Conservation (phyloP, 257 asterid species). For the Parsonsia alboflavescens region DNA sequence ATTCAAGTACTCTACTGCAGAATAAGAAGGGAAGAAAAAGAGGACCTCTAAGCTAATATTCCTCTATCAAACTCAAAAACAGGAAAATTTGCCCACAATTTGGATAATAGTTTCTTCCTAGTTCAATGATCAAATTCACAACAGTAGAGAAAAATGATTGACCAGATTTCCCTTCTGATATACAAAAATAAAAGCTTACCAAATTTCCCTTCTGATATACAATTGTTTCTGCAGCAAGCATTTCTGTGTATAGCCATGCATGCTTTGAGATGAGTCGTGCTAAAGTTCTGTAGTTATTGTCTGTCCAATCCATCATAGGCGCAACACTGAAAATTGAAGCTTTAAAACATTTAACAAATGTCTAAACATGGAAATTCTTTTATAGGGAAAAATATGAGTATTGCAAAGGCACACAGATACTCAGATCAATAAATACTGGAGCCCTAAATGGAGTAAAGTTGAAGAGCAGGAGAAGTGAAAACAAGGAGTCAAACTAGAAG, state of each 20-base stretch:
- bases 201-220: slow-evolving; percentile 74
- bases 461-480: not conserved
- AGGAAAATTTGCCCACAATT: not conserved
- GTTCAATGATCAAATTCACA: not conserved
- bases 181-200: slow-evolving; percentile 37
- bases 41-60: not conserved
- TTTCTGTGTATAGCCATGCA: slow-evolving; percentile 93
- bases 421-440: not conserved
- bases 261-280: slow-evolving; percentile 79
- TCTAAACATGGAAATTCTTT: not conserved
- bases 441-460: not conserved
- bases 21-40: not conserved
- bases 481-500: slow-evolving; percentile 5
- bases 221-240: slow-evolving; percentile 97
- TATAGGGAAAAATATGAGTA: not conserved
- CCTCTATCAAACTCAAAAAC: not conserved
- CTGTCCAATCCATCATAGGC: slow-evolving; percentile 97
- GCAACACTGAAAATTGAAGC: slow-evolving; percentile 57
- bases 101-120: not conserved
- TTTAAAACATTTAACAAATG: not conserved
- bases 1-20: not conserved
- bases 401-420: slow-evolving; percentile 38
- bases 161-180: not conserved
- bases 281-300: slow-evolving; percentile 84
- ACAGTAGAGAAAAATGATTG: not conserved